Conservation (phyloP, 1,284 basidiomycete genomes). For the Cryptococcus sp. region DNA sequence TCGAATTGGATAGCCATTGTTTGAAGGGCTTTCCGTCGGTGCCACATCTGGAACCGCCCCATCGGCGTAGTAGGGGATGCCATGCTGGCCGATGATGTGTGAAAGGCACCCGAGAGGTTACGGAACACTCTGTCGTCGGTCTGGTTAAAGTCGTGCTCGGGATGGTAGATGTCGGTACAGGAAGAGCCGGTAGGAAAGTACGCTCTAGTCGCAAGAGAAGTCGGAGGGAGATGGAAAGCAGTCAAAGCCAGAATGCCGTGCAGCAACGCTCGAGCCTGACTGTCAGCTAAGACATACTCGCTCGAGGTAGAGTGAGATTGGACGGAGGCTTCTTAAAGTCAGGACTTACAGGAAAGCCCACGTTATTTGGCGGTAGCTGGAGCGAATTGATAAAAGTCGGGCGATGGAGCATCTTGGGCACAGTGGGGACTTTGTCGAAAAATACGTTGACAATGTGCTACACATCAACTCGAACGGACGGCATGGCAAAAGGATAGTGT, state of each 20-base stretch:
- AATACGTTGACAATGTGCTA: slow-evolving; percentile 34
- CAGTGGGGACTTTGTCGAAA: slow-evolving; percentile 34
- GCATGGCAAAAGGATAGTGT: background rate
- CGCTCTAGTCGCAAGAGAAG: slow-evolving; percentile 19
- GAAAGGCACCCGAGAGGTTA: slow-evolving; percentile 2
- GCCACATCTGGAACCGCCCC: slow-evolving; percentile 41
- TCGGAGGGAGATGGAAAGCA: slow-evolving; percentile 27
- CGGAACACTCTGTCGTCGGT: background rate
- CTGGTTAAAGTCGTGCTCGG: slow-evolving; percentile 24
- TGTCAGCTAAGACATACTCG: background rate
- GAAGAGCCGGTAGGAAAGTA: slow-evolving; percentile 38
- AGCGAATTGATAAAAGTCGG: slow-evolving; percentile 23
- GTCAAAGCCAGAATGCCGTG: slow-evolving; percentile 37
- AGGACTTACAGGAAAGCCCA: slow-evolving; percentile 34
- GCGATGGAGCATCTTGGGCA: slow-evolving; percentile 36
- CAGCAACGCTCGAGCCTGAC: slow-evolving; percentile 20
- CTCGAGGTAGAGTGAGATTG: background rate
- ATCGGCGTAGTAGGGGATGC: slow-evolving; percentile 9
- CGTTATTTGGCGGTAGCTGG: slow-evolving; percentile 28
- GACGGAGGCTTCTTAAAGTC: background rate
- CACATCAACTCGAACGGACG: background rate
- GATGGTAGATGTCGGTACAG: slow-evolving; percentile 21
- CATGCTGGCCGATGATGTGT: background rate
- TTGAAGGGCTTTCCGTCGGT: slow-evolving; percentile 34
- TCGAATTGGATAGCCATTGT: slow-evolving; percentile 18